Conservation (phyloP, 805 yeast species). For the Lachancea thermotolerans region DNA sequence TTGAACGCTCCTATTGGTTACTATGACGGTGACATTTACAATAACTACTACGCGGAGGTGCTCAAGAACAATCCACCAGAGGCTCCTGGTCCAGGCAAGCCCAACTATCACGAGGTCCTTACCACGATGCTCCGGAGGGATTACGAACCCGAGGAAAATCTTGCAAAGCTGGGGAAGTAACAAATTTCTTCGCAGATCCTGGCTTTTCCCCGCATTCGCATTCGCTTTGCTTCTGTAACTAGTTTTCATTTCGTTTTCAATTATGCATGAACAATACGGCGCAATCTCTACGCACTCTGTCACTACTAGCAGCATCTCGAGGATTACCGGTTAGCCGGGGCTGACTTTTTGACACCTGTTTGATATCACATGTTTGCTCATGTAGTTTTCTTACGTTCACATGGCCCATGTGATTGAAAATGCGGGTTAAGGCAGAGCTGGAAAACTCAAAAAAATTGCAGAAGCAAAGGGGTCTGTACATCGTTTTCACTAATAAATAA, state of each 20-base stretch:
- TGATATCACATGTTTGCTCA: too few species aligned
- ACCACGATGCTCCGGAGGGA: conserved; percentile 35
- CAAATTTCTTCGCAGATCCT: background rate
- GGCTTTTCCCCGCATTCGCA: background rate
- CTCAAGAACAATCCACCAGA: conserved; percentile 46
- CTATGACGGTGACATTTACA: conserved; percentile 77
- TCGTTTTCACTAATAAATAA: too few species aligned
- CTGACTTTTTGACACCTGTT: too few species aligned
- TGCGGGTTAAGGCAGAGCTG: too few species aligned
- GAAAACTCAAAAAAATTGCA: too few species aligned
- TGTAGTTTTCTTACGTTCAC: too few species aligned
- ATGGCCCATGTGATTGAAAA: too few species aligned
- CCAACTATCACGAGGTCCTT: conserved; percentile 33
- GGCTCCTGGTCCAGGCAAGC: conserved; percentile 46
- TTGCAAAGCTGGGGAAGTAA: conserved; percentile 25
- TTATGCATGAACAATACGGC: too few species aligned
- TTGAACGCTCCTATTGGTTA: conserved; percentile 78
- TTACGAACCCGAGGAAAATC: conserved; percentile 29
- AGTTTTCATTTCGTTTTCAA: background rate
- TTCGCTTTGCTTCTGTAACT: background rate
- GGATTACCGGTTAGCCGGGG: too few species aligned
- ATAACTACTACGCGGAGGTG: conserved; percentile 65
- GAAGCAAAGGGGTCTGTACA: too few species aligned
- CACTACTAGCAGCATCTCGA: too few species aligned
- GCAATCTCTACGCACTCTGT: too few species aligned